phyloP scores from a whole-genome alignment of 306 rosid species.

The Vicia sativa region DNA sequence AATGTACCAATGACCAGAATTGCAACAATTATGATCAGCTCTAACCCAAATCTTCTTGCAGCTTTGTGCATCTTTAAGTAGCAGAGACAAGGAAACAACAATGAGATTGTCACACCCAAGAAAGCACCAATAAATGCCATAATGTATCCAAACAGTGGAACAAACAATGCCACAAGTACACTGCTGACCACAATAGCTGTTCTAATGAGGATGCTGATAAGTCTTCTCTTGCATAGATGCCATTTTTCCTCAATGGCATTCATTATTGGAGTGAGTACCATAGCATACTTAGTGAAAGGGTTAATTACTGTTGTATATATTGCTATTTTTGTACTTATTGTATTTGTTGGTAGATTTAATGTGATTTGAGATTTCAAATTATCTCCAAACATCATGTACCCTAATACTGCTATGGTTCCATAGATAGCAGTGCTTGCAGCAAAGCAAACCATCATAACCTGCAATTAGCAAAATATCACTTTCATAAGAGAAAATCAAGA shows the following conservation, averaged over 20 bases:
- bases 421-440: conserved; percentile 52
- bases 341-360: conserved; percentile 56
- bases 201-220: conserved; percentile 49
- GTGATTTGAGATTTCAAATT: conserved; percentile 60
- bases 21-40: conserved; percentile 43
- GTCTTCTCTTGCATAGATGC: conserved; percentile 14
- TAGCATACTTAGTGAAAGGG: conserved; percentile 70
- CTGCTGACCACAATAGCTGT: conserved; percentile 55
- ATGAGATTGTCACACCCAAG: conserved; percentile 45
- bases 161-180: conserved; percentile 49
- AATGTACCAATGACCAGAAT: conserved; percentile 52
- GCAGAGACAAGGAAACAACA: conserved; percentile 63
- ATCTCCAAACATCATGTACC: conserved; percentile 69
- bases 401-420: conserved; percentile 58
- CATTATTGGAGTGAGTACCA: conserved; percentile 59
- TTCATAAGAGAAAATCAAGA: not conserved
- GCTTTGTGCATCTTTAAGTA: conserved; percentile 65
- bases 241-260: conserved; percentile 56
- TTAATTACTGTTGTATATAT: conserved; percentile 63
- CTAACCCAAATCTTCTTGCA: conserved; percentile 51
- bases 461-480: conserved; percentile 16
- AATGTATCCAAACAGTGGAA: conserved; percentile 67
- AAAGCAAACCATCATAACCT: conserved; percentile 70
- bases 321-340: conserved; percentile 58
- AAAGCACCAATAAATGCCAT: conserved; percentile 74